phyloP scores from a whole-genome alignment of 805 yeast genomes.

The Saturnispora zaruensis region DNA sequence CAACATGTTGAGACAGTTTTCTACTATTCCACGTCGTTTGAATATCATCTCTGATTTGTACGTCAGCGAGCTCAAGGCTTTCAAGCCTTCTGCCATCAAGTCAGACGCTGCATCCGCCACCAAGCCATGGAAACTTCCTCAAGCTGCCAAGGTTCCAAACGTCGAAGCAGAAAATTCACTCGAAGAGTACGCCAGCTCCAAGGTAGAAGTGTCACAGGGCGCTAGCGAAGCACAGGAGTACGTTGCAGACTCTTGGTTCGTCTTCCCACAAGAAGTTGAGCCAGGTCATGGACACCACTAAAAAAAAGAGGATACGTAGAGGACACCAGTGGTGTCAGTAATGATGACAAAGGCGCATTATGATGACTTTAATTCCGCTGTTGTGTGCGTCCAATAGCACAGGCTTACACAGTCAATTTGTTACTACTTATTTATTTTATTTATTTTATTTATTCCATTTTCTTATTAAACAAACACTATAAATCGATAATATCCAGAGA shows the following conservation, averaged over 20 bases:
- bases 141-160: conserved; percentile 67
- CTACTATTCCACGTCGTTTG: conserved; percentile 22
- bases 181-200: conserved; percentile 56
- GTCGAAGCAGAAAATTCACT: conserved; percentile 60
- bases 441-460: neutral
- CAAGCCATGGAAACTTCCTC: conserved; percentile 76
- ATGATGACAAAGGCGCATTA: neutral
- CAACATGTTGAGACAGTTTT: conserved; percentile 20
- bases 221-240: conserved; percentile 38
- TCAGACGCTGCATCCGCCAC: conserved; percentile 72
- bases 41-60: conserved; percentile 77
- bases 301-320: neutral
- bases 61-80: conserved; percentile 76
- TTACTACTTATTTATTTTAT: conserved; percentile 4
- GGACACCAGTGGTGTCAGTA: neutral
- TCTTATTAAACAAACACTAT: neutral
- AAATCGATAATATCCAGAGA: neutral
- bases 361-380: neutral
- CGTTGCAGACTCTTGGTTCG: conserved; percentile 68
- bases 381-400: neutral
- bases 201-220: conserved; percentile 65
- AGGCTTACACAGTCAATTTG: neutral
- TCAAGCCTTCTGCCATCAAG: conserved; percentile 76
- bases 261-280: conserved; percentile 60
- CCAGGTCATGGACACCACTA: conserved; percentile 24